Evolutionary conservation across 2,329 filamentous ascomycete genomes (phyloP).

Genomic region (Cytospora chrysosperma): DNA sequence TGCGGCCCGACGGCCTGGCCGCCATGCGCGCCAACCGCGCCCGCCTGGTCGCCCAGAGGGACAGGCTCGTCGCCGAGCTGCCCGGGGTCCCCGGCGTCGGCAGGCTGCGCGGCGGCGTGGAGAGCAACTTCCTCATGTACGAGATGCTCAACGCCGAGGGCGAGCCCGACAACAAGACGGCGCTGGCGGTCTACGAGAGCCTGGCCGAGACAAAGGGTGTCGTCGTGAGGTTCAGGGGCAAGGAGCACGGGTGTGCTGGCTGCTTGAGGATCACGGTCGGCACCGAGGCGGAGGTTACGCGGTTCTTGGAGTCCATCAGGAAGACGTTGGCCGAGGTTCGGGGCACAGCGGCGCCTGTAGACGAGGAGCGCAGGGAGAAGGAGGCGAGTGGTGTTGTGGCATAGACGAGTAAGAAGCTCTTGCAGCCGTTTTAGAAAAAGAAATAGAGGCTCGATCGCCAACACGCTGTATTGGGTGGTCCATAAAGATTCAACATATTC

Average conservation of each 20-base stretch:
- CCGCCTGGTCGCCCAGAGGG: slow-evolving; percentile 72
- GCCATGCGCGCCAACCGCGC: slow-evolving; percentile 70
- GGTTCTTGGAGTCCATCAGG: slow-evolving; percentile 70
- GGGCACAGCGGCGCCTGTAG: slow-evolving; percentile 28
- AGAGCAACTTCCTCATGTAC: slow-evolving; percentile 86
- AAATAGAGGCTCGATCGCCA: background rate
- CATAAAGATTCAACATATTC: too few species aligned
- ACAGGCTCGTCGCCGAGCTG: slow-evolving; percentile 72
- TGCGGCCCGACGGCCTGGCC: slow-evolving; percentile 65
- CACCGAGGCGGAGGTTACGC: slow-evolving; percentile 80
- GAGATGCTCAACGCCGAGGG: slow-evolving; percentile 77
- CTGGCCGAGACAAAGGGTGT: slow-evolving; percentile 86
- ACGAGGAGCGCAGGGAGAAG: slow-evolving; percentile 38
- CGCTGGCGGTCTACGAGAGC: slow-evolving; percentile 76
- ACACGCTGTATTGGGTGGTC: background rate
- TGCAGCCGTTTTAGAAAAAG: slow-evolving; percentile 2
- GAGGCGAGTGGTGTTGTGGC: slow-evolving; percentile 38
- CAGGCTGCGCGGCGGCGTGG: slow-evolving; percentile 72
- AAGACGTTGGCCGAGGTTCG: slow-evolving; percentile 48
- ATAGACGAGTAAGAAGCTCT: slow-evolving; percentile 28
- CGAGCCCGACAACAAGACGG: slow-evolving; percentile 74
- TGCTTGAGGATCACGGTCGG: slow-evolving; percentile 91
- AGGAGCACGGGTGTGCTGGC: slow-evolving; percentile 84
- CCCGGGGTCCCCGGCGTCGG: slow-evolving; percentile 77
- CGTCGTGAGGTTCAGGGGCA: slow-evolving; percentile 89